Evolutionary conservation across 805 yeast genomes (phyloP), one percentile per base, ranked within the genome.

Genomic region (Spathaspora girioi): DNA sequence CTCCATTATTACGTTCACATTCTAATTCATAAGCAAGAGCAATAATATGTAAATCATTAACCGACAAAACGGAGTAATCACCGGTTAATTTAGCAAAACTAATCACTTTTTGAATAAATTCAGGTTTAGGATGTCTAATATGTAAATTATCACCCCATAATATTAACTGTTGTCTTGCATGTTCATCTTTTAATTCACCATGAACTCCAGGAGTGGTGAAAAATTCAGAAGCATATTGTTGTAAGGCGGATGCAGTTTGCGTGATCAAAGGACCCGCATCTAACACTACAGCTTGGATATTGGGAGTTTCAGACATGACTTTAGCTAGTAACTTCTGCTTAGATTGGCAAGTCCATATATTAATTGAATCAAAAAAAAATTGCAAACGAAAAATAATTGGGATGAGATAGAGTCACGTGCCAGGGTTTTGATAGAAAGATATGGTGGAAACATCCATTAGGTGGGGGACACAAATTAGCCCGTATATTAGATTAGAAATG

Each of bases 211-310:
- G 97, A 1, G 97, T 89, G 12, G 97, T 92, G 66, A 76, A 87
- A 62, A 89, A 89, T n/a, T 70, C 67, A 15, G 78, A 68, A 0
- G 96, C 97, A 63, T 78, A 81, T 56, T 80, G 81, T 60, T 84
- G 83, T 44, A 94, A 74, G 18, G 84, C 80, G 2, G 91, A 78
- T 11, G 88, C 89, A 5, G 94, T 78, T 61, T 89, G 96, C 1
- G 96, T 87, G 59, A 94, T 87, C 58, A 94, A 73, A 5, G 99
- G 99, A 47, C 97, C 94, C 2, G 99, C 98, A 78, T 94, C 99
- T 57, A 94, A 77, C 32, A 89, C 88, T 51, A 96, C 74, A 1
- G 84, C 74, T 54, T 79, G 73, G 29, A 83, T 80, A 53, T 40
- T 44, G 9, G 45, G 23, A 3, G 43, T 17, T 17, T 31, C 40